These are phyloP conservation scores for Dendrothele bispora DNA, from an alignment of 768 basidiomycete species.

Conservation along the genomic window DNA sequence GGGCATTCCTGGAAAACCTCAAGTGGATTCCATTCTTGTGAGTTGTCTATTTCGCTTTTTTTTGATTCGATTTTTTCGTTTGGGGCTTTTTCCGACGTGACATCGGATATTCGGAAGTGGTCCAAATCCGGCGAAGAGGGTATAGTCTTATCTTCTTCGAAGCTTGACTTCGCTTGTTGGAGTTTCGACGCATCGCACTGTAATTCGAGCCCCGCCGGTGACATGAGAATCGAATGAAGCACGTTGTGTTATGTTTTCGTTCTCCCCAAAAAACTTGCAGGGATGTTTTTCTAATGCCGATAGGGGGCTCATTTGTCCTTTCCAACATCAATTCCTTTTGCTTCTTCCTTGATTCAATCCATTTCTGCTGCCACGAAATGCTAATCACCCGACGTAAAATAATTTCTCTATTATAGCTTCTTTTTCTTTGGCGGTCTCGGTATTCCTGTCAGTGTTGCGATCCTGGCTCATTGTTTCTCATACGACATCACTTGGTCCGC, in stretches of 20 bases:
- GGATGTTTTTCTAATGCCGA: not conserved
- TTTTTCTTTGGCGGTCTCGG: conserved; percentile 78
- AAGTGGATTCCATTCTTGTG: conserved; percentile 78
- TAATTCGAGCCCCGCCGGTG: too few species aligned
- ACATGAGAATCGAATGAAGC: too few species aligned
- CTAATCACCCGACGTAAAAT: too few species aligned
- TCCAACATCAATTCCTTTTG: not conserved
- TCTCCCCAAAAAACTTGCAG: too few species aligned
- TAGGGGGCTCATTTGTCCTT: not conserved
- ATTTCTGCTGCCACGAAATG: too few species aligned
- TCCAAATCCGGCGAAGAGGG: too few species aligned
- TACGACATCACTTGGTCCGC: conserved; percentile 58
- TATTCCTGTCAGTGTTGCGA: conserved; percentile 67
- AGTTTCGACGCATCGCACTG: too few species aligned
- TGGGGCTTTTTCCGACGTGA: too few species aligned
- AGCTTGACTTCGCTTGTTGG: not conserved
- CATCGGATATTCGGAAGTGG: too few species aligned
- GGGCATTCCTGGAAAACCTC: conserved; percentile 55
- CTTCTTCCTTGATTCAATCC: conserved; percentile 11
- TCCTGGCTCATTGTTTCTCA: conserved; percentile 64
- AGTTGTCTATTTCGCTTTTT: conserved; percentile 27
- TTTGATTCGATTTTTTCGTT: too few species aligned
- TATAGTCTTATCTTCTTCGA: conserved; percentile 13
- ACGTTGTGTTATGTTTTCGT: too few species aligned
- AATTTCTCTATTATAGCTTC: too few species aligned